These are phyloP conservation scores for Phytophthora sojae DNA, from an alignment of 352 stramenopile genomes.

Conservation along the genomic window DNA sequence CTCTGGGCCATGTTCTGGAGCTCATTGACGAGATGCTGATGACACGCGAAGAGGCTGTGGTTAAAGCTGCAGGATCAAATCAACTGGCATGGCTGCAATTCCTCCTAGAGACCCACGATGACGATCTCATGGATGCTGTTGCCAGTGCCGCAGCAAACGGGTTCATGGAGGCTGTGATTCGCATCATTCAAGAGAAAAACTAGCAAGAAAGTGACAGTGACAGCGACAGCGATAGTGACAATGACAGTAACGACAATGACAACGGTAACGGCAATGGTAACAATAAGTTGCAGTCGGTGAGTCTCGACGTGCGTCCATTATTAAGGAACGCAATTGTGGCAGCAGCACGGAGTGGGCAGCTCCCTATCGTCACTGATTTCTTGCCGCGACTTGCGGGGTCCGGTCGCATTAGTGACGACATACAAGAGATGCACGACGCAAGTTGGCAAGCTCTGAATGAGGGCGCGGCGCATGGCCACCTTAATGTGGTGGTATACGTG, in stretches of 20 bases:
- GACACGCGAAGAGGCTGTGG: conserved; percentile 2
- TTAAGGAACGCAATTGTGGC: not conserved
- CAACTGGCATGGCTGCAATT: not conserved
- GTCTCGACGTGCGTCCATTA: not conserved
- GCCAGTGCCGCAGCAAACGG: not conserved
- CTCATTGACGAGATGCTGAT: conserved; percentile 7
- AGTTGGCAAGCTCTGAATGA: not conserved
- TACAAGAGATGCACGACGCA: not conserved
- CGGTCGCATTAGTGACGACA: not conserved
- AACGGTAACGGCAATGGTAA: not conserved
- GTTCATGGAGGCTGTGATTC: not conserved
- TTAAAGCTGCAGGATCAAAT: conserved; percentile 3
- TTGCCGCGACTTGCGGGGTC: not conserved
- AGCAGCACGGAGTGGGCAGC: not conserved
- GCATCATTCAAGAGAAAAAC: not conserved
- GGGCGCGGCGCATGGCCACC: not conserved
- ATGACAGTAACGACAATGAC: not conserved
- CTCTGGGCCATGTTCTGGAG: conserved; percentile 7
- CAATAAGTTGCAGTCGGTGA: not conserved
- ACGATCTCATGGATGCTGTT: not conserved
- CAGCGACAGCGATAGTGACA: not conserved
- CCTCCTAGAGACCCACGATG: not conserved
- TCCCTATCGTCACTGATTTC: not conserved
- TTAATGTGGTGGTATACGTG: not conserved
- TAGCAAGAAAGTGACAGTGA: not conserved